Evolutionary conservation across 73 alveolate genomes (phyloP).

Genomic region (Paraurostyla sp.): DNA sequence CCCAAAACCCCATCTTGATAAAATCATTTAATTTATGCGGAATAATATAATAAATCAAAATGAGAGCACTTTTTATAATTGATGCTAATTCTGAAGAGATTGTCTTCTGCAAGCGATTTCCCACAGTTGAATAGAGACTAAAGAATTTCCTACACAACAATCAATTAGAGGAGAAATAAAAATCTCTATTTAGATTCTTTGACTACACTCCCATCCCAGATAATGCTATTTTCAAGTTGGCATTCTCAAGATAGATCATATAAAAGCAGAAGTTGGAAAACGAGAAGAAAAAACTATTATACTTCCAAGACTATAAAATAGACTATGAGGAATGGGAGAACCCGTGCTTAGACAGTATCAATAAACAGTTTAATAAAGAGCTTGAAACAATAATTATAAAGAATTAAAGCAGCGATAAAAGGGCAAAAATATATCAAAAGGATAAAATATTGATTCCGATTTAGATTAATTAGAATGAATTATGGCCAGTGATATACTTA

Average conservation of each 20-base stretch:
- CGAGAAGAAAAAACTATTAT: neutral
- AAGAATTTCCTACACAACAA: neutral
- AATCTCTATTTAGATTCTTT: neutral
- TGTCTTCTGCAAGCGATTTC: neutral
- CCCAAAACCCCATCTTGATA: no score
- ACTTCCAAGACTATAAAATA: neutral
- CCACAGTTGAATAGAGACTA: neutral
- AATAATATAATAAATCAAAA: neutral
- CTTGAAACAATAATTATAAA: neutral
- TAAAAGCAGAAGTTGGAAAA: neutral
- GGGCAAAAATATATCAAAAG: neutral
- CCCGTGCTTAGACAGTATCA: neutral
- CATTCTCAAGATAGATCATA: conserved; percentile 17
- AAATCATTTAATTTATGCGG: no score
- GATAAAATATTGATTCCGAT: neutral
- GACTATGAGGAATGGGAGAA: conserved; percentile 1
- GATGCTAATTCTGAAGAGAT: conserved; percentile 43
- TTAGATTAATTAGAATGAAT: neutral
- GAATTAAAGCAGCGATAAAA: neutral
- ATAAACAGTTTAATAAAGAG: neutral
- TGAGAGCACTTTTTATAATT: conserved; percentile 43
- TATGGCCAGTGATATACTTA: neutral
- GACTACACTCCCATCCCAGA: conserved; percentile 20
- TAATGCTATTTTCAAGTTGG: neutral
- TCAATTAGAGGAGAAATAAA: neutral